Evolutionary conservation across 441 rosid species (phyloP), one percentile per base, ranked within the genome.

Genomic region (Syzygium syzygioides): DNA sequence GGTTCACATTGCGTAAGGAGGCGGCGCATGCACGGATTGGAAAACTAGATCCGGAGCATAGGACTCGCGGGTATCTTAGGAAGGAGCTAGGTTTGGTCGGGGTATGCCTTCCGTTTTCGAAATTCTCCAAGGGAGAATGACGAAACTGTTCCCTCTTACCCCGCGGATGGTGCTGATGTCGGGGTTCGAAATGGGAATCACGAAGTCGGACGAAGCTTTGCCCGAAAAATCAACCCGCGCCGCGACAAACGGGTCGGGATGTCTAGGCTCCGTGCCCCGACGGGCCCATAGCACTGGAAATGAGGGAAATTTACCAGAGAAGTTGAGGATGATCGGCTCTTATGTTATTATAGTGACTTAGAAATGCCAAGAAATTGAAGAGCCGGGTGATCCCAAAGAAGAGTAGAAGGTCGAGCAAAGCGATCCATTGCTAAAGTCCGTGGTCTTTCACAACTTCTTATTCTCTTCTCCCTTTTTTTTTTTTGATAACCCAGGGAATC

Each of bases 191-290:
- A 64, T 64, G 71, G 71, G 71, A 66, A 30, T 66, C 41, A 8
- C 1, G 41, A 66, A 30, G 0, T 17, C 23, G 13, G 0, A 7
- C 9, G 5, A 32, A 15, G 23, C 41, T 34, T 17, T 13, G 2
- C 23, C 13, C 1, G 76, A 11, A 19, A 19, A 34, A 18, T 19
- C 79, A 9, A 68, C 11, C 7, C 6, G 79, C 2, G 25, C 48
- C 0, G 5, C 79, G 2, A 68, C 26, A 34, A 5, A 34, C 4
- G 0, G 48, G 79, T 34, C 37, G 20, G 26, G 26, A 4, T 4
- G 12, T 8, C 5, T 5, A 25, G 26, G 26, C 1, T 12, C 3
- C 3, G 1, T 34, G 26, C 37, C 79, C 20, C 45, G 79, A 34
- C 10, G 1, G 45, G 79, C 79, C 79, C 45, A 2, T n/a, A 14